Evolutionary conservation across 345 rosid genomes (phyloP), one percentile per base, ranked within the genome.

Genomic region (Turritis glabra): DNA sequence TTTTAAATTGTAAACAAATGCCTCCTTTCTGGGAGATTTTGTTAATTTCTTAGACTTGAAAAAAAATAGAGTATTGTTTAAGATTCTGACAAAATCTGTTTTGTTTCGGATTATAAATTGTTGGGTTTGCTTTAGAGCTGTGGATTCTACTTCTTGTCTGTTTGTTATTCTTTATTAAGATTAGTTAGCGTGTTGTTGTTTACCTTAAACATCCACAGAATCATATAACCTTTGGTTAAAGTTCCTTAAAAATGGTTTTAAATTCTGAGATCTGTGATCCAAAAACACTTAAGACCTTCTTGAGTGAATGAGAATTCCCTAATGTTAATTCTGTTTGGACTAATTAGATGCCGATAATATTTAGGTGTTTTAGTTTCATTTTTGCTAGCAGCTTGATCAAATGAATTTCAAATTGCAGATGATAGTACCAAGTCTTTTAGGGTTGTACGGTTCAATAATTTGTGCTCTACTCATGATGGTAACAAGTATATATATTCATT

Each of bases 11-110:
- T 11, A 18, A 23, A 25, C 11, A 54, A 14, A 15, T 48, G 5
- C 8, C 15, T 25, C 30, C 25, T 50, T 58, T 54, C 54, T 41
- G 56, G 55, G 22, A 64, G 52, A 25, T 47, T 81, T 77, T 69
- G 38, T 78, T 61, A 58, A 22, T 52, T 30, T 68, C 23, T 22
- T 51, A 51, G 21, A 50, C 52, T 61, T 32, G 26, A 13, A 11
- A 41, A 19, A 9, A 13, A 23, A 33, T 0, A 8, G 71, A 69
- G 85, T 80, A 57, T 78, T 35, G 68, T 40, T 69, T 67, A 84
- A 80, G 86, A 84, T 78, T 82, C 77, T 50, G 85, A 79, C 80
- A 80, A 66, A 80, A 57, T 64, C 44, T 69, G 77, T 64, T 70
- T 3, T 79, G 69, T 55, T 66, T 37, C 73, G 54, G 46, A 61